Evolutionary conservation across 2,329 filamentous ascomycete species (phyloP).

Genomic region (Neofusicoccum cordaticola): DNA sequence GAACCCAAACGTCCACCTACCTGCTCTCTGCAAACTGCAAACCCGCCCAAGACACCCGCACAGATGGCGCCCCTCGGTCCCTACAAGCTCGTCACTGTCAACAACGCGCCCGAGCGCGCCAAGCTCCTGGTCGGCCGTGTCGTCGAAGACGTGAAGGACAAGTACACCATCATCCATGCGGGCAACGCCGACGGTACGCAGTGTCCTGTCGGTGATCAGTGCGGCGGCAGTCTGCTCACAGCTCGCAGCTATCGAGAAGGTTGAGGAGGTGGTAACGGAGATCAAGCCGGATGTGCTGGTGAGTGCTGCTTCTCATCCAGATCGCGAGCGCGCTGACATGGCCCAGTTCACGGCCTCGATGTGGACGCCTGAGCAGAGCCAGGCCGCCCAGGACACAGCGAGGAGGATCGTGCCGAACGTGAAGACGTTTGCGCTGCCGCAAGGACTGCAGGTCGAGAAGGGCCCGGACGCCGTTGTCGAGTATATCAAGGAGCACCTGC

Average conservation of each 20-base stretch:
- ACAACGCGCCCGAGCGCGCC: conserved; percentile 64
- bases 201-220: not conserved
- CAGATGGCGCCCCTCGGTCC: conserved; percentile 42
- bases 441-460: conserved; percentile 53
- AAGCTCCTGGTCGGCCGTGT: conserved; percentile 61
- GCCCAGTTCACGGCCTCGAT: conserved; percentile 60
- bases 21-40: not conserved
- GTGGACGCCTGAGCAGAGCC: conserved; percentile 53
- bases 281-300: conserved; percentile 56
- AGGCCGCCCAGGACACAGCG: conserved; percentile 46
- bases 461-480: conserved; percentile 57
- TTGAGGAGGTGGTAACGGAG: conserved; percentile 52
- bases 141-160: conserved; percentile 59
- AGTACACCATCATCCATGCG: conserved; percentile 61
- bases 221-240: not conserved
- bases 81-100: conserved; percentile 65
- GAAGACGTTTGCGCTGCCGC: conserved; percentile 53
- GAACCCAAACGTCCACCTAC: not conserved
- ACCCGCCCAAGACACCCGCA: not conserved
- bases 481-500: conserved; percentile 46
- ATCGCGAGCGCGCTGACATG: not conserved
- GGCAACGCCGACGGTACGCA: conserved; percentile 60
- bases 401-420: conserved; percentile 46
- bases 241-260: conserved; percentile 47
- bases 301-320: conserved; percentile 22